A percentile compares a stretch with the other conserved stretches of the same genome.
These are phyloP conservation scores for Baorangia bicolor DNA, from an alignment of 768 basidiomycete genomes.

Conservation along the genomic window DNA sequence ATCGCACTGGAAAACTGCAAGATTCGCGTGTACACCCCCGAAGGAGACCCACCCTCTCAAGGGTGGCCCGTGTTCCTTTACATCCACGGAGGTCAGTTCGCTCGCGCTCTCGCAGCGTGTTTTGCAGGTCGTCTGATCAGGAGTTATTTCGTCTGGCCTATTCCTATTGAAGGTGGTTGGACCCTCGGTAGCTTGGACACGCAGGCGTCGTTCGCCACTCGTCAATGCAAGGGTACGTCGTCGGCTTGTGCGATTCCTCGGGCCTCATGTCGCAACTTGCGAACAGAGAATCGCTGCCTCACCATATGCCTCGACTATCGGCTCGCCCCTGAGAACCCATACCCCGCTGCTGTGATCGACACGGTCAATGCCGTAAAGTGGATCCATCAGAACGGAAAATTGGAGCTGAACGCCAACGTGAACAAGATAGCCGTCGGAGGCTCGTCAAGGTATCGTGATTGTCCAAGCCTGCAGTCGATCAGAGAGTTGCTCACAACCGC, in stretches of 20 bases:
- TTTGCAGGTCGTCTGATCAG: not conserved
- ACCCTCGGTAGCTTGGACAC: slow-evolving; percentile 61
- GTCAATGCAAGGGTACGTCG: slow-evolving; percentile 20
- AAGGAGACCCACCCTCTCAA: slow-evolving; percentile 42
- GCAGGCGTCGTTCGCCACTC: slow-evolving; percentile 51
- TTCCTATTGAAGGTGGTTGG: slow-evolving; percentile 73
- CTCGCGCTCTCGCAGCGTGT: too few relatives aligned
- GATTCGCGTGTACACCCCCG: slow-evolving; percentile 62
- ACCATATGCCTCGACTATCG: slow-evolving; percentile 69
- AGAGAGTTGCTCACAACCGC: not conserved
- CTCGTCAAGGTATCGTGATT: slow-evolving; percentile 53
- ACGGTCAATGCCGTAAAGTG: slow-evolving; percentile 63
- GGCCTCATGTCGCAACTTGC: not conserved
- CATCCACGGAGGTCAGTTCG: slow-evolving; percentile 68
- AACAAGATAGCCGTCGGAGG: slow-evolving; percentile 64
- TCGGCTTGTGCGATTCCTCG: not conserved
- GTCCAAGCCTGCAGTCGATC: not conserved
- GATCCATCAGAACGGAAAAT: slow-evolving; percentile 49
- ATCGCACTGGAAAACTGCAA: slow-evolving; percentile 47
- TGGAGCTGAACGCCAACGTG: slow-evolving; percentile 46
- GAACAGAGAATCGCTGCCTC: slow-evolving; percentile 56
- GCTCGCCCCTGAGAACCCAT: slow-evolving; percentile 66
- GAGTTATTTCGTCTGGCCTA: too few relatives aligned
- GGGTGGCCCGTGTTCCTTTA: slow-evolving; percentile 74
- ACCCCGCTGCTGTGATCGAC: slow-evolving; percentile 70